Evolutionary conservation across 228 moss, liverwort and hornwort genomes (phyloP), one percentile per base, ranked within the genome.

Genomic region (Sphagnum fallax): DNA sequence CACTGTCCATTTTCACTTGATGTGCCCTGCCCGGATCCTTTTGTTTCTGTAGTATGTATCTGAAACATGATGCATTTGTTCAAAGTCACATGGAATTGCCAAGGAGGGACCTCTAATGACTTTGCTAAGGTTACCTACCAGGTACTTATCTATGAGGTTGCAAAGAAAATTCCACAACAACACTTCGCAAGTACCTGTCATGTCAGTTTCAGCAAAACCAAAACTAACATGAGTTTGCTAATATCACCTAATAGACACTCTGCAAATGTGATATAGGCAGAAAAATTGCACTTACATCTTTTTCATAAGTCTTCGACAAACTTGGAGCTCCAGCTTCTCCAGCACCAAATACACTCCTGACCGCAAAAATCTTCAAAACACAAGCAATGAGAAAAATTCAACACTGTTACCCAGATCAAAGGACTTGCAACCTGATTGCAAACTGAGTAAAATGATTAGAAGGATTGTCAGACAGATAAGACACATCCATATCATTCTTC

Each of bases 1-100:
- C 89, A 81, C 82, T 88, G 70, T 94, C 90, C 94, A 94, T 91
- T 79, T 91, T 94, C n/a, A 94, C 90, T 82, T 91, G 94, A 73
- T 94, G 94, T 6, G 94, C 94, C 78, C 79, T 90, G 74, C 81
- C 90, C 64, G 88, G 79, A 73, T 94, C 91, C 69, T 90, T 94
- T 65, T 88, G 87, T 80, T 91, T 94, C 69, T 94, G 91, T 59
- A 94, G 89, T 47, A 85, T 79, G 67, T 93, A 67, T 84, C 93
- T 93, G 84, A 84, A 71, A 70, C 32, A 32, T 3, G 32, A 32
- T 32, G 48, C 60, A 4, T 6, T 52, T 16, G 15, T 70, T 15
- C 13, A 60, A 32, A 32, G 18, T 9, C 50, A 66, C 53, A 1
- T 18, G 16, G 51, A 65, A 52, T 49, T 61, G 18, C n/a, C 53